Conservation (phyloP, 2,329 filamentous ascomycete species). For the Fusarium haematococcum region DNA sequence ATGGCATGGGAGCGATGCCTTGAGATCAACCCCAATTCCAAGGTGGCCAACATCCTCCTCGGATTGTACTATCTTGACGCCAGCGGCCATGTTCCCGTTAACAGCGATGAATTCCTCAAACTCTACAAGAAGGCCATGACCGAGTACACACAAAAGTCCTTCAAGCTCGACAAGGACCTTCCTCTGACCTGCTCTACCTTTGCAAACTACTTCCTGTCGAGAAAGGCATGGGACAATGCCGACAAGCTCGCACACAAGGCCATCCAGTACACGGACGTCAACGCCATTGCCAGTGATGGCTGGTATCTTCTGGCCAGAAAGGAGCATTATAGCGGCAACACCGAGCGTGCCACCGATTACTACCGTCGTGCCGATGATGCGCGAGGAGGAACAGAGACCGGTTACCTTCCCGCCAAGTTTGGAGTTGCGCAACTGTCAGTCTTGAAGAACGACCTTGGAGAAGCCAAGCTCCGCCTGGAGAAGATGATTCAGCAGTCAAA, state of each 20-base stretch:
- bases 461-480: constrained; percentile 92
- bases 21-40: constrained; percentile 84
- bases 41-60: constrained; percentile 89
- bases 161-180: constrained; percentile 91
- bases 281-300: constrained; percentile 95
- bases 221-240: constrained; percentile 83
- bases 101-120: constrained; percentile 84
- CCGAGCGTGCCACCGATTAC: constrained; percentile 81
- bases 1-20: constrained; percentile 89
- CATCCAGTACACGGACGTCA: constrained; percentile 95
- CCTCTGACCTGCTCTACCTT: constrained; percentile 93
- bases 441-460: constrained; percentile 84
- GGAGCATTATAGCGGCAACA: constrained; percentile 84
- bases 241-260: constrained; percentile 91
- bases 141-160: constrained; percentile 91
- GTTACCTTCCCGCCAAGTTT: constrained; percentile 94
- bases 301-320: constrained; percentile 96
- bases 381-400: constrained; percentile 88
- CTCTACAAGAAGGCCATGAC: constrained; percentile 96
- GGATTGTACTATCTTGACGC: constrained; percentile 91
- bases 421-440: constrained; percentile 92
- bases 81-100: constrained; percentile 84
- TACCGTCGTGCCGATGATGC: constrained; percentile 93
- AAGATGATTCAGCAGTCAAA: constrained; percentile 92
- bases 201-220: constrained; percentile 87